phyloP scores from a whole-genome alignment of 768 basidiomycete species.

The Kwoniella sp. region DNA sequence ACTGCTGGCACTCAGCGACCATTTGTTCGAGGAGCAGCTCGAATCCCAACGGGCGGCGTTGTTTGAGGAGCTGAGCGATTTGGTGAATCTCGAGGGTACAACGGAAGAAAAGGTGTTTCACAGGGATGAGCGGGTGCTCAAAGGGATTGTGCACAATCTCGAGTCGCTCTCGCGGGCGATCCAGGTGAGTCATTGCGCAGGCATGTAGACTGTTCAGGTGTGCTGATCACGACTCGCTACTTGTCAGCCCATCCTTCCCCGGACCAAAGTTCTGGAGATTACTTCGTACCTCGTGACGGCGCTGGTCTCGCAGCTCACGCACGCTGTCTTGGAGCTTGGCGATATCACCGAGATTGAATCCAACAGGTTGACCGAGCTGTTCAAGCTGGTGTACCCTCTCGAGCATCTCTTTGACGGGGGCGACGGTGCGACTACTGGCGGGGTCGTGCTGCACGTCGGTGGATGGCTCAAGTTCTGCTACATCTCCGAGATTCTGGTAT shows the following conservation, averaged over 20 bases:
- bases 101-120: slow-evolving; percentile 55
- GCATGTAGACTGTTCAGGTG: not conserved
- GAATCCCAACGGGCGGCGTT: slow-evolving; percentile 54
- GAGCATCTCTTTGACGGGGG: slow-evolving; percentile 52
- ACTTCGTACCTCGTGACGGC: slow-evolving; percentile 68
- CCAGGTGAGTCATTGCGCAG: slow-evolving; percentile 57
- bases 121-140: slow-evolving; percentile 67
- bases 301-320: slow-evolving; percentile 63
- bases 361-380: slow-evolving; percentile 73
- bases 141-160: slow-evolving; percentile 61
- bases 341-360: slow-evolving; percentile 90
- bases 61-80: slow-evolving; percentile 1
- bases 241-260: slow-evolving; percentile 68
- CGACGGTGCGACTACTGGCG: slow-evolving; percentile 6
- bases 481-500: slow-evolving; percentile 79
- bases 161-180: slow-evolving; percentile 62
- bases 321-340: slow-evolving; percentile 66
- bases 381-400: slow-evolving; percentile 68
- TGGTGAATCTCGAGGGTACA: slow-evolving; percentile 4
- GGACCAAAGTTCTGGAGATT: slow-evolving; percentile 66
- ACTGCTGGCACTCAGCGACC: slow-evolving; percentile 56
- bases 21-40: slow-evolving; percentile 67
- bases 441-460: slow-evolving; percentile 71
- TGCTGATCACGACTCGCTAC: slow-evolving; percentile 6
- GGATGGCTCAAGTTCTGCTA: slow-evolving; percentile 95